A percentile compares a stretch with the other conserved stretches of the same genome.
These are phyloP conservation scores for Polymyxa betae DNA, from an alignment of 208 protist species.

Conservation along the genomic window DNA sequence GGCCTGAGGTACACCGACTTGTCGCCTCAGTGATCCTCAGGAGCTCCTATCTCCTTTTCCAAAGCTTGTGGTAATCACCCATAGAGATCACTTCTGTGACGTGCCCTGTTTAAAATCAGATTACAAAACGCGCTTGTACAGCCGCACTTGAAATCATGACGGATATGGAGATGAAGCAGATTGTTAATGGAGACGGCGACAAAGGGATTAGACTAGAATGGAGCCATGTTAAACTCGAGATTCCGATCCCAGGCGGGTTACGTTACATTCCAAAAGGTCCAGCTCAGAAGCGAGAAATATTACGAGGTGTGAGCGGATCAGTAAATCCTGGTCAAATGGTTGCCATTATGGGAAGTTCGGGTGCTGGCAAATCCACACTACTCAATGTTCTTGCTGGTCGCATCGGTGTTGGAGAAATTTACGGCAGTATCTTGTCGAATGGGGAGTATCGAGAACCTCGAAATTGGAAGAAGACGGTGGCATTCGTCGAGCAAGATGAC, in stretches of 20 bases:
- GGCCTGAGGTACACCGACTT: too few species aligned
- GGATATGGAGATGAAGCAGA: too few species aligned
- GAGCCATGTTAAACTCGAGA: too few species aligned
- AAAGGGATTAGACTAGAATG: too few species aligned
- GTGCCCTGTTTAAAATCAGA: too few species aligned
- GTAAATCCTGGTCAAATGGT: conserved; percentile 43
- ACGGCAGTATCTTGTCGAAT: conserved; percentile 1
- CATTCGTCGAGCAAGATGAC: conserved; percentile 68
- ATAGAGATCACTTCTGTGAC: too few species aligned
- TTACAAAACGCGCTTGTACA: too few species aligned
- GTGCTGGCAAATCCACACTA: conserved; percentile 62
- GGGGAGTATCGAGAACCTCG: not conserved
- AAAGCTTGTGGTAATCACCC: too few species aligned
- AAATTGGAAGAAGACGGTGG: conserved; percentile 48
- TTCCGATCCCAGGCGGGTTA: not conserved
- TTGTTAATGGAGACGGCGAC: too few species aligned
- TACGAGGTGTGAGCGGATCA: not conserved
- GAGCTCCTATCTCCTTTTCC: too few species aligned
- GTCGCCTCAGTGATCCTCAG: too few species aligned
- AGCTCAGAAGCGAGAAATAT: not conserved
- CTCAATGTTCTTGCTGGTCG: conserved; percentile 65
- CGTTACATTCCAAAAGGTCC: not conserved
- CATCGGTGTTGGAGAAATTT: conserved; percentile 40
- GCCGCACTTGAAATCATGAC: too few species aligned
- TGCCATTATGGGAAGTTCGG: conserved; percentile 60